These are phyloP conservation scores for Pochonia chlamydosporia DNA, from an alignment of 2,329 filamentous ascomycete genomes.

Conservation along the genomic window DNA sequence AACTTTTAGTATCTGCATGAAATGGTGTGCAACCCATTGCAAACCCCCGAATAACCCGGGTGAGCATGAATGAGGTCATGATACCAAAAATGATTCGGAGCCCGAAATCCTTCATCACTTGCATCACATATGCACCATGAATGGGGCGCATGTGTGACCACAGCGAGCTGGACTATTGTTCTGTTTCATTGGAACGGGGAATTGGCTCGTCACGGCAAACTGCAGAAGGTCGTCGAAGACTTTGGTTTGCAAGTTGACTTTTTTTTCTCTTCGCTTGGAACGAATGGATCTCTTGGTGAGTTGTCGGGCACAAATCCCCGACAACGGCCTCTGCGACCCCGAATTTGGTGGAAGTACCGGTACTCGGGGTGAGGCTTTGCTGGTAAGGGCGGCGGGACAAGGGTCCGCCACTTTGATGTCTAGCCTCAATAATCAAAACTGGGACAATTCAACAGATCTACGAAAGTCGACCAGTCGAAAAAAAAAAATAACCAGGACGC, in stretches of 20 bases:
- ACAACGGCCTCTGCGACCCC: slow-evolving; percentile 1
- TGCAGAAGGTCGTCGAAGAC: not conserved
- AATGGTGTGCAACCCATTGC: not conserved
- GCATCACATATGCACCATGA: not conserved
- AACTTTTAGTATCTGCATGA: not conserved
- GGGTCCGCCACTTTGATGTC: not conserved
- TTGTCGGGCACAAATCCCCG: not conserved
- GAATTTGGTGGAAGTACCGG: not conserved
- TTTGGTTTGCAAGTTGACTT: no score
- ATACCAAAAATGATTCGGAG: not conserved
- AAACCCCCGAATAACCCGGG: not conserved
- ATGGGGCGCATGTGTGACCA: no score
- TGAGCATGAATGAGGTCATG: no score
- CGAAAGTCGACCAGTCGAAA: not conserved
- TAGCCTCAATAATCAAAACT: not conserved
- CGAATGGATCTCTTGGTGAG: no score
- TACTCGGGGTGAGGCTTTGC: not conserved
- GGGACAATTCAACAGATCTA: slow-evolving; percentile 7
- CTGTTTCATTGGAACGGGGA: no score
- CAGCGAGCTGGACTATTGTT: no score
- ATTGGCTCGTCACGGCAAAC: not conserved
- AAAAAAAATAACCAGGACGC: not conserved
- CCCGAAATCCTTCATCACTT: not conserved
- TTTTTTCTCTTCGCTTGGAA: no score
- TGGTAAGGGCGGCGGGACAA: not conserved